Evolutionary conservation across 2,329 filamentous ascomycete species (phyloP).

Genomic region (Claviceps capensis): DNA sequence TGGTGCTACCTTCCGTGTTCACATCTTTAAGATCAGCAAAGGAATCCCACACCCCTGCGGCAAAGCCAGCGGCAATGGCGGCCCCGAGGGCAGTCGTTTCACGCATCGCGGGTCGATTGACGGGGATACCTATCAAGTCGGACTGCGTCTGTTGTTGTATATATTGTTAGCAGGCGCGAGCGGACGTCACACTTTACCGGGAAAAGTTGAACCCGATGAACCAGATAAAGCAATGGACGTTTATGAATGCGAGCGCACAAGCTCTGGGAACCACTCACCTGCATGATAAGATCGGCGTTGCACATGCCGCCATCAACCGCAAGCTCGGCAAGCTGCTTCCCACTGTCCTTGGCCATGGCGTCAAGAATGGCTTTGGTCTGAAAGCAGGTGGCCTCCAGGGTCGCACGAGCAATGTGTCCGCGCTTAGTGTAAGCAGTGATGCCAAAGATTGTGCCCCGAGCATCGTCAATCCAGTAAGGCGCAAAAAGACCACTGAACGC

Average conservation of each 20-base stretch:
- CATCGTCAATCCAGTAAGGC: constrained; percentile 77
- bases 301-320: constrained; percentile 77
- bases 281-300: constrained; percentile 70
- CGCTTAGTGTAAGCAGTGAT: constrained; percentile 65
- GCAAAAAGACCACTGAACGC: constrained; percentile 72
- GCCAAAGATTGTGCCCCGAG: constrained; percentile 65
- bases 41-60: constrained; percentile 58
- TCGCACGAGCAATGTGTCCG: constrained; percentile 67
- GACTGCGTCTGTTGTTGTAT: constrained; percentile 48
- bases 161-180: not conserved
- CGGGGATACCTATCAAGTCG: constrained; percentile 66
- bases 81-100: constrained; percentile 74
- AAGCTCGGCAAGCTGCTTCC: constrained; percentile 57
- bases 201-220: too few relatives aligned
- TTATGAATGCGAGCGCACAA: too few relatives aligned
- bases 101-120: constrained; percentile 66
- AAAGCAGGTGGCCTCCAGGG: constrained; percentile 69
- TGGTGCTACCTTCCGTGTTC: constrained; percentile 54
- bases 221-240: too few relatives aligned
- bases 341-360: constrained; percentile 69
- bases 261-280: constrained; percentile 21
- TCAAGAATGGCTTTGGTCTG: constrained; percentile 72
- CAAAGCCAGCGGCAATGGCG: constrained; percentile 71
- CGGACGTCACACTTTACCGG: too few relatives aligned
- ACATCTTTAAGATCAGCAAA: constrained; percentile 60